phyloP scores from a whole-genome alignment of 805 yeast genomes.

The Starmerella stigmatis region DNA sequence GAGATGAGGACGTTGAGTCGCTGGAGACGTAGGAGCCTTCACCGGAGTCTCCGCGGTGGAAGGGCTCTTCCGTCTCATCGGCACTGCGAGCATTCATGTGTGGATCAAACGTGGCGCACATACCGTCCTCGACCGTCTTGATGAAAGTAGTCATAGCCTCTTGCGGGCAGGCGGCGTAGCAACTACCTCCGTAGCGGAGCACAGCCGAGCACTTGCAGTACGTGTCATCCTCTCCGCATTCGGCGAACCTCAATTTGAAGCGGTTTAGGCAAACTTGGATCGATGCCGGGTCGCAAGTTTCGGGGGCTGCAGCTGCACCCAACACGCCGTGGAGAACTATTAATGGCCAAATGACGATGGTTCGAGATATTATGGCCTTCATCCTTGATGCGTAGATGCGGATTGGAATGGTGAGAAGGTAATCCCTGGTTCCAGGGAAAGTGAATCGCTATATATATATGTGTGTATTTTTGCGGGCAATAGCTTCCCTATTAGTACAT shows the following conservation, averaged over 20 bases:
- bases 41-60: not conserved
- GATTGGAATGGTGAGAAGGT: too few relatives aligned
- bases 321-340: not conserved
- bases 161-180: slow-evolving; percentile 23
- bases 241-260: slow-evolving; percentile 15
- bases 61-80: not conserved
- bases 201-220: slow-evolving; percentile 21
- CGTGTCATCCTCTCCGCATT: slow-evolving; percentile 17
- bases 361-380: too few relatives aligned
- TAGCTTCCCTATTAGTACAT: not conserved
- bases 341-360: not conserved
- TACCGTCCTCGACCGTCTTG: slow-evolving; percentile 15
- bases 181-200: slow-evolving; percentile 19
- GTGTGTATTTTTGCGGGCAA: not conserved
- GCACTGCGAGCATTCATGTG: not conserved
- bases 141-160: slow-evolving; percentile 18
- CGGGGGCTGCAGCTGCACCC: slow-evolving; percentile 15
- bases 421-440: too few relatives aligned
- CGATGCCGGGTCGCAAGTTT: slow-evolving; percentile 15
- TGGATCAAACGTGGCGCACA: slow-evolving; percentile 20
- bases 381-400: too few relatives aligned
- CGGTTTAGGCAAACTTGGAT: slow-evolving; percentile 16
- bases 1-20: too few relatives aligned
- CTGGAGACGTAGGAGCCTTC: too few relatives aligned
- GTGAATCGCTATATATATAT: not conserved